Base-by-base conservation (phyloP, 768 basidiomycete genomes). In the Termitomyces eurrhizus region DNA sequence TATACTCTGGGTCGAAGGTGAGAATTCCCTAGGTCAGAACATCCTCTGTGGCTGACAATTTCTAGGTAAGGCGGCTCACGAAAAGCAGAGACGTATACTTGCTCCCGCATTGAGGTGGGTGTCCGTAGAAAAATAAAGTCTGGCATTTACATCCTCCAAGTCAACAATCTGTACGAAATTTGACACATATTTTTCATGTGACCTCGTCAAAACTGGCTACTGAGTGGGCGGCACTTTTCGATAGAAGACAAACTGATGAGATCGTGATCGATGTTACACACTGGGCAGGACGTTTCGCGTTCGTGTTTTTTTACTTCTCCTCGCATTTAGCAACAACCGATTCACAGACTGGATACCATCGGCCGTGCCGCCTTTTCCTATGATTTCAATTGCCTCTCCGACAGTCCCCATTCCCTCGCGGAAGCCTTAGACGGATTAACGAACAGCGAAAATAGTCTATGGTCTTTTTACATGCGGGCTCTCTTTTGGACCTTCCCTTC, bases 1-100 rank as follows among this genome's bases (percentile, higher is more conserved):
- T 24, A 82, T 88, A 58, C 80, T 87, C 26, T 86, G 84, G 81
- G 77, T 85, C 12, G 86, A 88, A 80, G 86, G 86, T 81, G 55
- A 46, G 50, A 21, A 26, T 14, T 26, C 29, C 29, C n/a, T 46
- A 12, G 4, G 24, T 39, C 21, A 54, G 44, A 26, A 24, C 54
- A 33, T 46, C 53, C 11, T 53, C 46, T 24, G 52, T 52, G 41
- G 50, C 36, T 64, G 12, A 36, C 45, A 33, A 37, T 36, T 52
- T 46, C 48, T 45, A 86, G 84, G 84, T 0, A 85, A 80, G 67
- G 75, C 78, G 44, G 80, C 79, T 2, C 85, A 87, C 56, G 84
- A 86, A 66, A 77, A 70, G 56, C 85, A 86, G 58, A 76, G 83
- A 51, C 76, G 78, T 32, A 63, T 74, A 44, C 69, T 86, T 21